A percentile compares a stretch with the other conserved stretches of the same genome.
phyloP scores from a whole-genome alignment of 768 basidiomycete genomes.

The Atractiella rhizophila region DNA sequence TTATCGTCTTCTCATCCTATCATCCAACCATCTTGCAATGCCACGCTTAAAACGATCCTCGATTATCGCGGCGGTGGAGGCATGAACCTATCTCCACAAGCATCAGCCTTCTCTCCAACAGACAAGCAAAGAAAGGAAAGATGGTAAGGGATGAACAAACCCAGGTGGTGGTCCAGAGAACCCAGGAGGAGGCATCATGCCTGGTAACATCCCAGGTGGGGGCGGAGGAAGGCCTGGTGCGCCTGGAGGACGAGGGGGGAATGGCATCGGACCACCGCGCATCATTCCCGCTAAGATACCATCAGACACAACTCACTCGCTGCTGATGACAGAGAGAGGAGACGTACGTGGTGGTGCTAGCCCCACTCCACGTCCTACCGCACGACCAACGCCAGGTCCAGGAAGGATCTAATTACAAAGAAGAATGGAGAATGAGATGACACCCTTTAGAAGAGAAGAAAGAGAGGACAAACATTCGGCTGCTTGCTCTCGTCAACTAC shows the following conservation, averaged over 20 bases:
- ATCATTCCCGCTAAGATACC: conserved; percentile 1
- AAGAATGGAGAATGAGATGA: background rate
- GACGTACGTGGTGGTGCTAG: background rate
- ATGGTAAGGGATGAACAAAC: too few species aligned
- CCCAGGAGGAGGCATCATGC: conserved; percentile 3
- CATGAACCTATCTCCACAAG: too few species aligned
- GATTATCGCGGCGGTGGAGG: too few species aligned
- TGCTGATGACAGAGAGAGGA: background rate
- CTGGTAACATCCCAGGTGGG: conserved; percentile 6
- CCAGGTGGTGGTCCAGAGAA: too few species aligned
- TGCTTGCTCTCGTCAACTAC: conserved; percentile 60
- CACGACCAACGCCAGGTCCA: conserved; percentile 2
- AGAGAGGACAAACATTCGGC: conserved; percentile 2
- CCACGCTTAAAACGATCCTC: too few species aligned
- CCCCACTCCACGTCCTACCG: conserved; percentile 8
- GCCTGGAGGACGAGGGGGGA: conserved; percentile 1
- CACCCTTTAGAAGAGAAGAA: background rate
- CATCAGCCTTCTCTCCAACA: too few species aligned
- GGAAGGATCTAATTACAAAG: conserved; percentile 2
- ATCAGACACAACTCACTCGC: background rate
- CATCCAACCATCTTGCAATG: too few species aligned
- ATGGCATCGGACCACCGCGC: background rate
- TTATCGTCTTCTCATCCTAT: too few species aligned
- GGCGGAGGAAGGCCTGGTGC: conserved; percentile 4
- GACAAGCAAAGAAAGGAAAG: too few species aligned